Conservation (phyloP, 305 asterid genomes). For the Caryopteris hybrid region DNA sequence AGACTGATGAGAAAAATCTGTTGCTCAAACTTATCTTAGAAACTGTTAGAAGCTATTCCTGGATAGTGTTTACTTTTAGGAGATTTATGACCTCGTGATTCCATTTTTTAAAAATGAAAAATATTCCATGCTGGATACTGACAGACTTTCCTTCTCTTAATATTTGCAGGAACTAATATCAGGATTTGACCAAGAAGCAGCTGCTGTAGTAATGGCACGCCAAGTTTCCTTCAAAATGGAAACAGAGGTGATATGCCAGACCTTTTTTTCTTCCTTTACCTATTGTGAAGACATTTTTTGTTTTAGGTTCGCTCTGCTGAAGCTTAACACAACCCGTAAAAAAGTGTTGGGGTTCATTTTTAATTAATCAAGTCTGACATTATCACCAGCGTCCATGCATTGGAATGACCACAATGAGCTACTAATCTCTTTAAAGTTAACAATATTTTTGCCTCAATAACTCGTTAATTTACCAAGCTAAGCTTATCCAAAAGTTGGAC, state of each 20-base stretch:
- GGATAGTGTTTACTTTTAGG: not conserved
- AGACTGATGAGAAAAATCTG: not conserved
- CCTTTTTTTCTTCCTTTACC: conserved; percentile 11
- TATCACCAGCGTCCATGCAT: not conserved
- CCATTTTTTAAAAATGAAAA: too few species aligned
- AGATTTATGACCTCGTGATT: not conserved
- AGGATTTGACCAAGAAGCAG: conserved; percentile 99
- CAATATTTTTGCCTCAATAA: not conserved
- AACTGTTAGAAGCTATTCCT: not conserved
- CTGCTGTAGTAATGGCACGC: conserved; percentile 95
- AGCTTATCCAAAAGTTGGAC: not conserved
- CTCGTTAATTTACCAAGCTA: not conserved
- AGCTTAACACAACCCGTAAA: conserved; percentile 14
- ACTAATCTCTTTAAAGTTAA: not conserved
- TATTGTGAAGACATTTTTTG: conserved; percentile 3
- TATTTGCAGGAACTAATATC: conserved; percentile 75
- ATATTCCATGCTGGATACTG: not conserved
- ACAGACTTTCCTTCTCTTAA: conserved; percentile 2
- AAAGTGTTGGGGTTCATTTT: not conserved
- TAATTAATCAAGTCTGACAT: not conserved
- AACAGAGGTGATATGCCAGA: conserved; percentile 62
- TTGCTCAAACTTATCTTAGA: not conserved
- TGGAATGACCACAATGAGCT: conserved; percentile 14
- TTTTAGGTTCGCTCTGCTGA: conserved; percentile 10
- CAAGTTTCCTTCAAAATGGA: conserved; percentile 98